Conservation (phyloP, 805 yeast genomes). For the Saccharomycopsis sp. region DNA sequence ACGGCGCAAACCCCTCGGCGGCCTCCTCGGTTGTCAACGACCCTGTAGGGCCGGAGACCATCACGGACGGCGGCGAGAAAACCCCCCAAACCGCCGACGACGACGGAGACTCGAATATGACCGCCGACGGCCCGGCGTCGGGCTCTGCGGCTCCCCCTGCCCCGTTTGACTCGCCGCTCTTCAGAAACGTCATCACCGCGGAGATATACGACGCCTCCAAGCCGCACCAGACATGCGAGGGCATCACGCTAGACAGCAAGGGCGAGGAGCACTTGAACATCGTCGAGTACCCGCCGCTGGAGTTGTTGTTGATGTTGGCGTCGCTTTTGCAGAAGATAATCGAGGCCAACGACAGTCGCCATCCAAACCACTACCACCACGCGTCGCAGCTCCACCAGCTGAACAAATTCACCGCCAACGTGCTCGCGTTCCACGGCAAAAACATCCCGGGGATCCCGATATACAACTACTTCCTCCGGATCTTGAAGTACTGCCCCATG, state of each 20-base stretch:
- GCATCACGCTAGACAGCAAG: slow-evolving; percentile 19
- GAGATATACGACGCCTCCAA: slow-evolving; percentile 19
- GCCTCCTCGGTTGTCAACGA: slow-evolving; percentile 13
- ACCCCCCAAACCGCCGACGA: slow-evolving; percentile 15
- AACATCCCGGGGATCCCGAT: slow-evolving; percentile 93
- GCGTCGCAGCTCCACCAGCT: slow-evolving; percentile 26
- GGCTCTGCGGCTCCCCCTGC: background rate
- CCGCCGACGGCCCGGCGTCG: slow-evolving; percentile 9
- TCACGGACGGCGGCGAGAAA: too few species aligned
- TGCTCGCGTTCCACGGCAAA: slow-evolving; percentile 90
- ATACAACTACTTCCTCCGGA: slow-evolving; percentile 83
- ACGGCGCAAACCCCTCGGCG: slow-evolving; percentile 29
- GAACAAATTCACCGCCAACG: slow-evolving; percentile 54
- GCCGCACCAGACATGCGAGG: slow-evolving; percentile 18
- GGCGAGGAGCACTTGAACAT: slow-evolving; percentile 58
- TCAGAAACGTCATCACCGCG: slow-evolving; percentile 4
- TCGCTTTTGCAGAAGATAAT: slow-evolving; percentile 80
- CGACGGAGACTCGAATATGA: slow-evolving; percentile 1
- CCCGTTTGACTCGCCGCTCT: background rate
- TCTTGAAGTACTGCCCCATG: slow-evolving; percentile 95
- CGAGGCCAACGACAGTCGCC: slow-evolving; percentile 81
- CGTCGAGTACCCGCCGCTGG: slow-evolving; percentile 75
- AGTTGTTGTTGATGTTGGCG: slow-evolving; percentile 76
- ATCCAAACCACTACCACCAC: slow-evolving; percentile 54
- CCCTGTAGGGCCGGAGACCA: too few species aligned